Base-by-base conservation (phyloP, 169 alveolate species). In the Plasmodium inui region DNA sequence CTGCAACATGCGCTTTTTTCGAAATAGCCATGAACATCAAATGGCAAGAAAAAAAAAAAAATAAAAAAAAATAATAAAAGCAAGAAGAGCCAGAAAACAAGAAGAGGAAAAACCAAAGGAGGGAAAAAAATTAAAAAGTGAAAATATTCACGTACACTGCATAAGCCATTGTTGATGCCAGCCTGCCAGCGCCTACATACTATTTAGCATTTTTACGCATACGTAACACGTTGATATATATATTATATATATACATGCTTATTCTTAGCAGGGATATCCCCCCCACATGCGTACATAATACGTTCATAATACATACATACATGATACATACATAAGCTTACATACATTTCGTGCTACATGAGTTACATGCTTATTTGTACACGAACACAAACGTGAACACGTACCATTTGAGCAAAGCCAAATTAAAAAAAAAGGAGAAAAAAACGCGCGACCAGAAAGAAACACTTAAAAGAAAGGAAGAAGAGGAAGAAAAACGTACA, bases 401-500 rank as follows among this genome's bases (percentile, higher is more conserved):
- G 57, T 46, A 3, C n/a, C 57, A 12, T 46, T 3, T 37, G 57
- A 46, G 57, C 57, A 8, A n/a, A 19, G 61, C 19, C n/a, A 81
- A 41, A 41, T 17, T 46, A 41, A 81, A 81, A 44, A 81, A 44
- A 79, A 79, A 79, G 57, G 32, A 61, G 32, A 61, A 61, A 61
- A 61, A 17, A 61, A 61, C 37, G 74, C 28, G 74, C 10, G 74
- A 61, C 28, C 10, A 61, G 19, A 61, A 61, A 26, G 74, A 2
- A 61, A 61, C 32, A 34, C 74, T 26, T 61, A 61, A 61, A 61
- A 61, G 32, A 61, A 26, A 34, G 7, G 12, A 5, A n/a, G 32
- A 26, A 61, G 74, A 61, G 4, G 32, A n/a, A 46, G 57, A 46
- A 46, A 46, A 46, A 46, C 57, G n/a, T 46, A 46, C 57, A 46